A percentile compares a stretch with the other conserved stretches of the same genome.
These are phyloP conservation scores for Nakazawaea ishiwadae DNA, from an alignment of 805 yeast genomes.

Conservation along the genomic window DNA sequence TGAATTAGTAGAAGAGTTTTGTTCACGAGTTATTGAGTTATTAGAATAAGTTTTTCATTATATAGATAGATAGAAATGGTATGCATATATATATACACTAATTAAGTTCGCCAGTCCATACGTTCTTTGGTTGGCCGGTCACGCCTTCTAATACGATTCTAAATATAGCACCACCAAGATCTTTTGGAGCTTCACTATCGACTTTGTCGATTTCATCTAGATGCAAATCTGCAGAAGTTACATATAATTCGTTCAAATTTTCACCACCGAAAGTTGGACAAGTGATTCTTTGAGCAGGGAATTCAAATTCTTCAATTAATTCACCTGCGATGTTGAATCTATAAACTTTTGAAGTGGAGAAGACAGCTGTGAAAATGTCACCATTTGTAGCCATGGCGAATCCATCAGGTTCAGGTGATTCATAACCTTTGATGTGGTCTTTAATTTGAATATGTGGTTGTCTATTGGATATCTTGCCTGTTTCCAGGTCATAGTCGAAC, in stretches of 20 bases:
- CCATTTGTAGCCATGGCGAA: constrained; percentile 52
- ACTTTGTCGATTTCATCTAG: constrained; percentile 29
- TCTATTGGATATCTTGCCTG: constrained; percentile 32
- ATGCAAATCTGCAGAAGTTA: constrained; percentile 60
- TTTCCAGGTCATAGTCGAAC: constrained; percentile 35
- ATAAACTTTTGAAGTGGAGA: constrained; percentile 54
- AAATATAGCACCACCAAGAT: constrained; percentile 60
- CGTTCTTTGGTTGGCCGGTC: constrained; percentile 28
- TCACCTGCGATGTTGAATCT: constrained; percentile 47
- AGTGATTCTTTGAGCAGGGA: constrained; percentile 60
- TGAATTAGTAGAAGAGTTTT: constrained; percentile 66
- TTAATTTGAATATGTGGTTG: constrained; percentile 34
- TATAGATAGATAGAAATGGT: neutral
- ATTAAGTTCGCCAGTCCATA: constrained; percentile 19
- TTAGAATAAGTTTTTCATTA: constrained; percentile 9
- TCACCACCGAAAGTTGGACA: constrained; percentile 70
- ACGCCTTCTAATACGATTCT: constrained; percentile 33
- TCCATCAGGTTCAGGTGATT: constrained; percentile 77
- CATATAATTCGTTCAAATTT: constrained; percentile 50
- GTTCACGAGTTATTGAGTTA: constrained; percentile 32
- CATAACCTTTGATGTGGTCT: constrained; percentile 18
- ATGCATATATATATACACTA: neutral
- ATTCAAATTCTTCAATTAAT: constrained; percentile 40
- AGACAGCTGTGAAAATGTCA: constrained; percentile 62
- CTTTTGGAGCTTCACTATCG: constrained; percentile 25